Evolutionary conservation across 2,329 filamentous ascomycete species (phyloP), one percentile per base, ranked within the genome.

Genomic region (Chlorencoelia australis): DNA sequence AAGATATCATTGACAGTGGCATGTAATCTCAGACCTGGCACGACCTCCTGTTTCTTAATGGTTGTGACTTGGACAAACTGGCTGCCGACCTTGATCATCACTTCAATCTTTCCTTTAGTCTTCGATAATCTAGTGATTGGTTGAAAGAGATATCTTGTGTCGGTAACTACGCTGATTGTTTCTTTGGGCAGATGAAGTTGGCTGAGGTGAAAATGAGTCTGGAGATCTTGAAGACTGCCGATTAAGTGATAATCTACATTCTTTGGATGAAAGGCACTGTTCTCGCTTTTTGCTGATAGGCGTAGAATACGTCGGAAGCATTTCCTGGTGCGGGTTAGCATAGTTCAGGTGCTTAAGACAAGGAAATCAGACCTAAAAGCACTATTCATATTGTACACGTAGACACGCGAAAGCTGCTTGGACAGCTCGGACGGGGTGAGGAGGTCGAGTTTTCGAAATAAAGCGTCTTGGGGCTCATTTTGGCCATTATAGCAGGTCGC

Each of bases 321-420:
- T 64, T 79, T 78, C 44, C 69, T 69, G 72, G 13, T 17, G 15
- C 17, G n/a, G 29, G 8, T 35, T n/a, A 39, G 37, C n/a, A 26
- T 10, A n/a, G 14, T 10, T n/a, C n/a, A n/a, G n/a, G n/a, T n/a
- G n/a, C n/a, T n/a, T n/a, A n/a, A n/a, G n/a, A n/a, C n/a, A n/a
- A n/a, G n/a, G 47, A 76, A 69, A 44, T 69, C 79, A 62, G 75
- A 76, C 50, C 68, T 68, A 55, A 79, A 81, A 8, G 75, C 70
- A 50, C 73, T 80, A 49, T 82, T 82, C 76, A 82, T 82, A 51
- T 82, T 82, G 57, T 82, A 82, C 11, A 82, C 66, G 45, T 82
- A 82, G 26, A 80, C 66, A 24, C 75, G 66, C 1, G 69, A 64
- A 4, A 82, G 59, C 41, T 77, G 72, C 34, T 65, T 66, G 2